Conservation (phyloP, 805 yeast species). For the Saturnispora silvae region DNA sequence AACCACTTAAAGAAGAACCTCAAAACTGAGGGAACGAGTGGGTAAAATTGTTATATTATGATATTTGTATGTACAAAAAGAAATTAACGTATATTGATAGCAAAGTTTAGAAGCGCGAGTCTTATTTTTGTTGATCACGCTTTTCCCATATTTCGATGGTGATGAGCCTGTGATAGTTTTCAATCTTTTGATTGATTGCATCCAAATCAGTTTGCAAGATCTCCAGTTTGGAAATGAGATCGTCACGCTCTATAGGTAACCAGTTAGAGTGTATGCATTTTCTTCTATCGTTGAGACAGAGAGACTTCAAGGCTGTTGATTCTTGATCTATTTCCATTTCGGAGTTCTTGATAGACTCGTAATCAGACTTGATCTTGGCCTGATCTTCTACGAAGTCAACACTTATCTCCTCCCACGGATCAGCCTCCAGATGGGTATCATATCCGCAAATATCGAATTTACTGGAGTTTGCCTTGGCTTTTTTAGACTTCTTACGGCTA, state of each 20-base stretch:
- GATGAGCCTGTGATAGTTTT: too few relatives aligned
- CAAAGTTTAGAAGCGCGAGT: too few relatives aligned
- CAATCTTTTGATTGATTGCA: not conserved
- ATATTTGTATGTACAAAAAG: too few relatives aligned
- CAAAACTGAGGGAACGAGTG: too few relatives aligned
- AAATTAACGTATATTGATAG: too few relatives aligned
- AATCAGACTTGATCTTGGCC: slow-evolving; percentile 12
- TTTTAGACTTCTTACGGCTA: slow-evolving; percentile 13
- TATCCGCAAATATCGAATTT: slow-evolving; percentile 47
- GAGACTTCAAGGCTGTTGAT: slow-evolving; percentile 12
- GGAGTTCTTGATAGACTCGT: slow-evolving; percentile 5
- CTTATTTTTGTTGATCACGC: too few relatives aligned
- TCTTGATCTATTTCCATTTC: slow-evolving; percentile 8
- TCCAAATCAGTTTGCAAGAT: slow-evolving; percentile 3
- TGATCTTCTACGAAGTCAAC: slow-evolving; percentile 9
- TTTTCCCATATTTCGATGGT: too few relatives aligned
- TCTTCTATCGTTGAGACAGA: slow-evolving; percentile 44
- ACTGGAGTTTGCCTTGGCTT: slow-evolving; percentile 20
- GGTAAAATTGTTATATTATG: too few relatives aligned
- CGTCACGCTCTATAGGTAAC: slow-evolving; percentile 25
- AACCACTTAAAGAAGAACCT: too few relatives aligned
- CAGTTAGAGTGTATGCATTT: slow-evolving; percentile 43
- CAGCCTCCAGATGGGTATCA: slow-evolving; percentile 23
- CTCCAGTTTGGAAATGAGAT: slow-evolving; percentile 27
- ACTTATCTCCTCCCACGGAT: slow-evolving; percentile 16